Conservation (phyloP, 345 rosid genomes). For the Angophora floribunda region DNA sequence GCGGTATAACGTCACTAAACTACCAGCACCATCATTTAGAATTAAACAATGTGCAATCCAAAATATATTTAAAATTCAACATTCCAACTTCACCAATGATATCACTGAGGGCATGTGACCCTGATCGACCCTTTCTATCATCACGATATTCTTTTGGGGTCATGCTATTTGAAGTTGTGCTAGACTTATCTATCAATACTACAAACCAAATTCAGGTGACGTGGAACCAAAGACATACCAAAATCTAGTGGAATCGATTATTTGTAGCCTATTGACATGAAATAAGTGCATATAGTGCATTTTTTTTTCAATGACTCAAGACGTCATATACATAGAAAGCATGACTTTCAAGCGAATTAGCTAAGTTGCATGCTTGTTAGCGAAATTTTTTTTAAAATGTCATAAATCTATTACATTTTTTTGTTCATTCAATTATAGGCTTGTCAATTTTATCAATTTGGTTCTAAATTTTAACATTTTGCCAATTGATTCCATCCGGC, state of each 20-base stretch:
- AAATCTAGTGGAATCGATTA: not conserved
- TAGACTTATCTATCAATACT: not conserved
- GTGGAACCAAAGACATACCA: not conserved
- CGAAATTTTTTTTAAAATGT: not conserved
- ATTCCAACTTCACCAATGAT: not conserved
- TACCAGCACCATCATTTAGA: rapidly evolving
- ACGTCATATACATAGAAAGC: not conserved
- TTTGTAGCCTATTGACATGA: not conserved
- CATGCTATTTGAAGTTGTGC: not conserved
- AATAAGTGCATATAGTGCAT: not conserved
- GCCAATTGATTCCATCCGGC: too few species aligned
- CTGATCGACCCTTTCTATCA: too few species aligned
- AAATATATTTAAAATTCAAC: not conserved
- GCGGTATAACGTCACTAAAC: not conserved
- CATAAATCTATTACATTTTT: too few species aligned
- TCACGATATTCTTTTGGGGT: too few species aligned
- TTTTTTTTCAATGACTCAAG: too few species aligned
- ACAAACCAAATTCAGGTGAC: not conserved
- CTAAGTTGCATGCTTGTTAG: not conserved
- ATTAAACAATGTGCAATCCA: rapidly evolving
- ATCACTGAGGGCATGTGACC: not conserved
- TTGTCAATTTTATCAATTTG: too few species aligned
- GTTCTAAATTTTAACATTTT: too few species aligned
- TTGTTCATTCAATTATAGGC: too few species aligned
- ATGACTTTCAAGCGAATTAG: not conserved